A percentile compares a stretch with the other conserved stretches of the same genome.
phyloP scores from a whole-genome alignment of 1,284 basidiomycete genomes.

The Puccinia triticina region DNA sequence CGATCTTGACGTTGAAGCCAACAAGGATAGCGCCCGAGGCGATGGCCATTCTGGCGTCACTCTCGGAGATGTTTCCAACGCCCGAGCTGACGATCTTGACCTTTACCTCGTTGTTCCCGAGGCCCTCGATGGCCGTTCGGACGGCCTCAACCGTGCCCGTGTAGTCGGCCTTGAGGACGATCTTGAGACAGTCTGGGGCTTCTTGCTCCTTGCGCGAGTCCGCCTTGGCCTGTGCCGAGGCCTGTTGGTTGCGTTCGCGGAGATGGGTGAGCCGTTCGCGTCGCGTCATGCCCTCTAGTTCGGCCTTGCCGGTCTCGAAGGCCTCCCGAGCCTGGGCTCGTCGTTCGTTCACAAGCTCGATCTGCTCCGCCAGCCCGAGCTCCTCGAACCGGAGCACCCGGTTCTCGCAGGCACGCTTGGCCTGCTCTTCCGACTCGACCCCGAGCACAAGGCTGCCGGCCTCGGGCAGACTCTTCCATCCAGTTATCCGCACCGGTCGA shows the following conservation, averaged over 20 bases:
- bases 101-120: constrained; percentile 82
- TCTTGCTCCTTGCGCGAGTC: constrained; percentile 55
- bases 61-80: constrained; percentile 86
- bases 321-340: constrained; percentile 50
- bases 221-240: constrained; percentile 53
- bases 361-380: constrained; percentile 72
- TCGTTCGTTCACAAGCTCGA: constrained; percentile 67
- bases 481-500: constrained; percentile 84
- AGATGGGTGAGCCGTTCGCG: constrained; percentile 17
- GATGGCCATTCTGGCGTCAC: constrained; percentile 84
- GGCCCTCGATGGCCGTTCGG: constrained; percentile 76
- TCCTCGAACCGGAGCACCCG: constrained; percentile 73
- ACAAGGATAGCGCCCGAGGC: constrained; percentile 81
- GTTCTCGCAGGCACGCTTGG: constrained; percentile 83
- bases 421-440: constrained; percentile 72
- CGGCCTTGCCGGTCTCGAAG: constrained; percentile 32
- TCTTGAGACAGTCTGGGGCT: constrained; percentile 68
- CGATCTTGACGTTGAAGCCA: constrained; percentile 82
- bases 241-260: constrained; percentile 41
- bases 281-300: constrained; percentile 37
- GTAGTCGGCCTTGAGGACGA: constrained; percentile 92
- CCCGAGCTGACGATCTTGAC: constrained; percentile 80
- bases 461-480: constrained; percentile 90
- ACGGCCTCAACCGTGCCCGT: constrained; percentile 95
- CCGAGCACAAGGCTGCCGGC: constrained; percentile 90